A percentile compares a stretch with the other conserved stretches of the same genome.
Conservation (phyloP, 2,329 filamentous ascomycete species). For the Sporothrix brunneoviolacea region DNA sequence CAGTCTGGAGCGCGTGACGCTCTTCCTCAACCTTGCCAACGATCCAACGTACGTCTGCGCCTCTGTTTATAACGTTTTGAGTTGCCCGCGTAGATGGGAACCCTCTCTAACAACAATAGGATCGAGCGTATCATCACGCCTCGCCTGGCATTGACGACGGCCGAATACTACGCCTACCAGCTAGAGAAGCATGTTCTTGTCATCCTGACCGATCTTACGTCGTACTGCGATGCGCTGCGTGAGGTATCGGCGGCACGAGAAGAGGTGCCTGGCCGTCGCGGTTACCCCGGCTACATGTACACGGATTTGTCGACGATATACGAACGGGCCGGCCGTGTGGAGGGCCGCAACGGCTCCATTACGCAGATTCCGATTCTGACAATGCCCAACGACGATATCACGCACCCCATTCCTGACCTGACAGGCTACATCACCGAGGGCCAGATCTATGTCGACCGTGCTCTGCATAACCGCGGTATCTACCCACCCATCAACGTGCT, state of each 20-base stretch:
- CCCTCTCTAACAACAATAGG: conserved; percentile 36
- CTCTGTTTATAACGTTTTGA: neutral
- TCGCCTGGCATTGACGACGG: conserved; percentile 93
- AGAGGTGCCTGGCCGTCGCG: conserved; percentile 97
- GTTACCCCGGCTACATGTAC: conserved; percentile 99
- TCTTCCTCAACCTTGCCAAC: conserved; percentile 98
- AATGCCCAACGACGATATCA: conserved; percentile 99
- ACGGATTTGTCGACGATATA: conserved; percentile 99
- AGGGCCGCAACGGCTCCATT: conserved; percentile 95
- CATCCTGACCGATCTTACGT: conserved; percentile 94
- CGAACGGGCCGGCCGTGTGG: conserved; percentile 95
- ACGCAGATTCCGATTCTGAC: conserved; percentile 98
- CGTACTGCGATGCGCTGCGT: conserved; percentile 97
- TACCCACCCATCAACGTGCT: conserved; percentile 99
- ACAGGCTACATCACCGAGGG: conserved; percentile 99
- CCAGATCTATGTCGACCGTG: conserved; percentile 95
- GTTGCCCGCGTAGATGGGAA: neutral
- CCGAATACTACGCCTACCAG: conserved; percentile 99
- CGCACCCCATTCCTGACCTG: conserved; percentile 96
- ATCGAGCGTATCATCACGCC: conserved; percentile 99
- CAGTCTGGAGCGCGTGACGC: conserved; percentile 90
- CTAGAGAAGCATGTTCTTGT: conserved; percentile 99
- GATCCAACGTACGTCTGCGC: conserved; percentile 77
- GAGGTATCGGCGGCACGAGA: conserved; percentile 97
- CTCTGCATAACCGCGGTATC: conserved; percentile 90